A percentile compares a stretch with the other conserved stretches of the same genome.
Conservation (phyloP, 345 rosid genomes). For the Lumnitzera racemosa region DNA sequence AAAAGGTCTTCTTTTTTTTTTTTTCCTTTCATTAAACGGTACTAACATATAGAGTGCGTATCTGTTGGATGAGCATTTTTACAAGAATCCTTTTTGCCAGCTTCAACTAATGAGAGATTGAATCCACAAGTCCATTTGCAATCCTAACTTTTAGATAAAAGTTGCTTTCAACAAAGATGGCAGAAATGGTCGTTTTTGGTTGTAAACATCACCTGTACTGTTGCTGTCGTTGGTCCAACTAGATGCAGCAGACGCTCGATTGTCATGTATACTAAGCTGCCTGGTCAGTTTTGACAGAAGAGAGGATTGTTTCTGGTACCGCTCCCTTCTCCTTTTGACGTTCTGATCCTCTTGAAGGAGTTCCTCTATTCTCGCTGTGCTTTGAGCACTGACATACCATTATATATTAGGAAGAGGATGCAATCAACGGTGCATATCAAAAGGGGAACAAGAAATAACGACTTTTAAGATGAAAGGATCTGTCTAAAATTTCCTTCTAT, state of each 20-base stretch:
- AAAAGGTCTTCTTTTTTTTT: too few species aligned
- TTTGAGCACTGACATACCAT: constrained; percentile 54
- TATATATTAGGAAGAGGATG: constrained; percentile 3
- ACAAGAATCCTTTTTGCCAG: too few species aligned
- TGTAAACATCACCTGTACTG: constrained; percentile 34
- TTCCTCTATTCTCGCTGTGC: constrained; percentile 69
- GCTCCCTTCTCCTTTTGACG: constrained; percentile 71
- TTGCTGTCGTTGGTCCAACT: constrained; percentile 47
- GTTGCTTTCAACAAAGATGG: too few species aligned
- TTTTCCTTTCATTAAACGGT: too few species aligned
- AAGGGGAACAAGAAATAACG: not conserved
- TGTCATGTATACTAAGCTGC: constrained; percentile 85
- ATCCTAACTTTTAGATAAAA: too few species aligned
- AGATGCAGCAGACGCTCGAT: constrained; percentile 83
- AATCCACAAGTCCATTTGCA: too few species aligned
- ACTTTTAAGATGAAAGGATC: not conserved
- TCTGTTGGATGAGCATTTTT: too few species aligned
- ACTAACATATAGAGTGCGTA: too few species aligned
- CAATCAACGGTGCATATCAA: not conserved
- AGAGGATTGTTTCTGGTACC: constrained; percentile 75
- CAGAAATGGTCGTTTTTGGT: not conserved
- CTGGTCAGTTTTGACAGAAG: constrained; percentile 76
- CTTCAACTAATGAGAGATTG: too few species aligned
- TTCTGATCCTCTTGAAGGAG: constrained; percentile 90
- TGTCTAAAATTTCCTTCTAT: too few species aligned